Base-by-base conservation (phyloP, 768 basidiomycete genomes). In the Mycena metata region DNA sequence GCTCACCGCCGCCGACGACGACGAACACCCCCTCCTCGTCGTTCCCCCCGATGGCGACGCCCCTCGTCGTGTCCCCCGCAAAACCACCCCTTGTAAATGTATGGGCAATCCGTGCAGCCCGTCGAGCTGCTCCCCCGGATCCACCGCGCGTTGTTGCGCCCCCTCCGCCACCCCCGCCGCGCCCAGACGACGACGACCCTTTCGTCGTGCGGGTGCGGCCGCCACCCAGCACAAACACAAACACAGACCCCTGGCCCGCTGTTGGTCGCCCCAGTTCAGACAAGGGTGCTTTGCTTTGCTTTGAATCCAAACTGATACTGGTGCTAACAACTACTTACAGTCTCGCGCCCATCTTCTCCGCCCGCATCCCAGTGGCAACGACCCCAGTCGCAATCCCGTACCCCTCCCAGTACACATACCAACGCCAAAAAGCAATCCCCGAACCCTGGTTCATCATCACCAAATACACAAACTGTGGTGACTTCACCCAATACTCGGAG, bases 51-150 rank as follows among this genome's bases (percentile, higher is more conserved):
- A 39, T 39, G 39, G 39, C 39, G 4, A 39, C 39, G 39, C 39
- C 60, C 19, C 19, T 45, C n/a, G 35, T 36, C n/a, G 35, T n/a
- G 5, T 17, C 58, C 13, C 45, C 58, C 35, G 43, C 59, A 49
- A 66, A 66, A 36, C 42, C 65, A 10, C 60, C 66, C 24, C 24
- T 41, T 7, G 60, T 63, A 42, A 70, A 70, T 45, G 69, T 70
- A 24, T 70, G 69, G 69, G 12, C 60, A 3, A 41, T 62, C 42
- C 69, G 69, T n/a, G 65, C 69, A 3, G 69, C 69, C 19, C 58
- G 64, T 9, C 54, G 54, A 1, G 46, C 56, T 1, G 46, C 55
- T 0, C 46, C 58, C 9, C 54, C 19, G 13, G 56, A 46, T 24
- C 36, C 58, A 12, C 30, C 36, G 5, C 63, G 19, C 45, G 39